A percentile compares a stretch with the other conserved stretches of the same genome.
phyloP scores from a whole-genome alignment of 768 basidiomycete species.

The Boletus rubropictus region DNA sequence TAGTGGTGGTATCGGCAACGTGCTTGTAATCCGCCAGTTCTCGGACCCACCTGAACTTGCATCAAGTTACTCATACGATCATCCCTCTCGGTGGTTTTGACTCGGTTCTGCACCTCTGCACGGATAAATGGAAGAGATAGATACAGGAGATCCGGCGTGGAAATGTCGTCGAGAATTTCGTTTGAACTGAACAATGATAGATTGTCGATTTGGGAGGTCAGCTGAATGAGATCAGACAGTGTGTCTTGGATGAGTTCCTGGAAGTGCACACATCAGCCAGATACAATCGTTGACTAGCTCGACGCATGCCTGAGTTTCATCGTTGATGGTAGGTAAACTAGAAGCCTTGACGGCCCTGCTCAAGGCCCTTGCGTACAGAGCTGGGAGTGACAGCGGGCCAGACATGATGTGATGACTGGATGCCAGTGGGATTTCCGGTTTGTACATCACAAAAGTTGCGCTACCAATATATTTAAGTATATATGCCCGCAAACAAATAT shows the following conservation, averaged over 20 bases:
- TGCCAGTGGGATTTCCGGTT: conserved; percentile 3
- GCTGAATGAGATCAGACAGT: conserved; percentile 48
- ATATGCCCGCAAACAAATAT: too few species aligned
- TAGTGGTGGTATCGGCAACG: conserved; percentile 24
- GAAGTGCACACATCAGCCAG: conserved; percentile 8
- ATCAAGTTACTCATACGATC: conserved; percentile 54
- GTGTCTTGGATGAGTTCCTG: conserved; percentile 58
- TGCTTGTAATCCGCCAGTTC: conserved; percentile 2
- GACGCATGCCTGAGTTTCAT: conserved; percentile 41
- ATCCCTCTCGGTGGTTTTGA: conserved; percentile 48
- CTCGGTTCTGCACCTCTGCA: conserved; percentile 60
- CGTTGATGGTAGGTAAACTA: conserved; percentile 37
- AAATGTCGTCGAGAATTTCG: conserved; percentile 76
- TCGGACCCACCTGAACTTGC: conserved; percentile 50
- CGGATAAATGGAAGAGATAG: conserved; percentile 64
- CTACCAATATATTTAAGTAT: too few species aligned
- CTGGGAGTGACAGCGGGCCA: conserved; percentile 27
- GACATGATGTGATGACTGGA: conserved; percentile 16
- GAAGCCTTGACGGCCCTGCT: conserved; percentile 34
- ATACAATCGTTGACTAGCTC: not conserved
- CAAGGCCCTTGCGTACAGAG: conserved; percentile 39
- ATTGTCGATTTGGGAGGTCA: conserved; percentile 49
- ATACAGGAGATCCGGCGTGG: conserved; percentile 71
- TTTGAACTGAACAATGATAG: conserved; percentile 80
- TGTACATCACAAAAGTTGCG: too few species aligned